A percentile compares a stretch with the other conserved stretches of the same genome.
phyloP scores from a whole-genome alignment of 1,139 yeast genomes.

The Kodamaea sp. region DNA sequence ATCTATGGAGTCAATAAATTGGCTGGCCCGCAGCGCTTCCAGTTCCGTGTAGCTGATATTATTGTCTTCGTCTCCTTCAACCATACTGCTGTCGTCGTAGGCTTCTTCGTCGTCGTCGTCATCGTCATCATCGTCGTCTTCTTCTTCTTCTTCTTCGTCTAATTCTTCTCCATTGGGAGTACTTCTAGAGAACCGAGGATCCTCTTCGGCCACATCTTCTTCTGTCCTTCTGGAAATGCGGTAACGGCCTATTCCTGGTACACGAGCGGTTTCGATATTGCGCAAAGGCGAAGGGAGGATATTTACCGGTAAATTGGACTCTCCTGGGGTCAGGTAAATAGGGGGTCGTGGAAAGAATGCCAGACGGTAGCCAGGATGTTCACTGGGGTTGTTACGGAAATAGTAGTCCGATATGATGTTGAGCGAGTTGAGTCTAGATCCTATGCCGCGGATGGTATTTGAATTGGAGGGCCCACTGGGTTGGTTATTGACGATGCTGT shows the following conservation, averaged over 20 bases:
- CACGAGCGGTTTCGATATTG: slow-evolving; percentile 1
- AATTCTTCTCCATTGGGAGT: slow-evolving; percentile 3
- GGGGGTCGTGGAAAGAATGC: slow-evolving; percentile 1
- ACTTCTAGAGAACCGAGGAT: not conserved
- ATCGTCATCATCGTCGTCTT: slow-evolving; percentile 6
- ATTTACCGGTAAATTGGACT: slow-evolving; percentile 6
- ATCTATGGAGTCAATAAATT: slow-evolving; percentile 11
- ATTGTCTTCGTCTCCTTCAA: not conserved
- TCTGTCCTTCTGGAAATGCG: not conserved
- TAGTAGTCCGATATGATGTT: slow-evolving; percentile 17
- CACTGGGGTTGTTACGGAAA: slow-evolving; percentile 9
- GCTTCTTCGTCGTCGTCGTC: slow-evolving; percentile 7
- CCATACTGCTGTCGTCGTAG: not conserved
- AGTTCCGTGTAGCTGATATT: slow-evolving; percentile 5
- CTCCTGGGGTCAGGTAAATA: slow-evolving; percentile 2
- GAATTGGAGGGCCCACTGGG: too few relatives aligned
- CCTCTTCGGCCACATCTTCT: not conserved
- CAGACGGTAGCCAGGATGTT: too few relatives aligned
- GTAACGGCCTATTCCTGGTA: not conserved
- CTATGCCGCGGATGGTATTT: slow-evolving; percentile 9
- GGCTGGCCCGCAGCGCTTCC: slow-evolving; percentile 10
- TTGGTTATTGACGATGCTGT: not conserved
- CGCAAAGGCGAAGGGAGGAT: slow-evolving; percentile 5
- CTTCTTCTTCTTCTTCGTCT: slow-evolving; percentile 7
- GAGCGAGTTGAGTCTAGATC: slow-evolving; percentile 15